Base-by-base conservation (phyloP, 257 asterid species). In the Nicotiana benthamiana region DNA sequence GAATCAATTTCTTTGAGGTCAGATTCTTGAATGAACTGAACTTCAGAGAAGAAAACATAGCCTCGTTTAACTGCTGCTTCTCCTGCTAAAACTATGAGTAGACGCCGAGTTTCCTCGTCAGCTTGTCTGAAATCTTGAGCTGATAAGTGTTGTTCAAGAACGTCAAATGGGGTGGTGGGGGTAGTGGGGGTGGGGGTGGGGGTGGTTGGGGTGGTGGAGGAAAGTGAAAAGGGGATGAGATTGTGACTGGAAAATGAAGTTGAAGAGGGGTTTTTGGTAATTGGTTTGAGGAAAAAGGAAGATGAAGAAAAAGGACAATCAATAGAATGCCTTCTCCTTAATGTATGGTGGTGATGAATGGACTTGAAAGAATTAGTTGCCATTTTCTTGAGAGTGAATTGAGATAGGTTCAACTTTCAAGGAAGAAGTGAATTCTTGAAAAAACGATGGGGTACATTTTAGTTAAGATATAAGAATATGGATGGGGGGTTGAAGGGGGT, bases 41-140 rank as follows among this genome's bases (percentile, higher is more conserved):
- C 97, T 65, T 95, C 99, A 4, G 99, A 95, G 92, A 95, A 95
- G 93, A 95, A 93, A 0, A 95, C 97, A 85, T 95, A 95, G 6
- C 96, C 97, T 32, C 99, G 88, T 34, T 88, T 91, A 79, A 52
- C 77, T 5, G 98, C 93, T 54, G 91, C 85, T 65, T 95, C 98
- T 1, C 99, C 98, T n/a, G 99, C 95, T 26, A 95, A 90, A 62
- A 82, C 85, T 53, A 95, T 93, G 26, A 95, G 88, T 2, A 95
- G 93, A 82, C 98, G 91, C 26, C 99, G 97, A 5, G 98, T 95
- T 80, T 92, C 99, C 80, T 95, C 98, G 83, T 95, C 99, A 9
- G 99, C 99, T 79, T 87, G 86, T 15, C 92, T 89, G 92, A 89
- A 90, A 88, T 95, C 85, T 11, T 85, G 65, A 6, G 88, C 3